Percentiles rank a stretch among this genome's conserved stretches.
Conservation (phyloP, 768 basidiomycete genomes). For the Tylopilus balloui region DNA sequence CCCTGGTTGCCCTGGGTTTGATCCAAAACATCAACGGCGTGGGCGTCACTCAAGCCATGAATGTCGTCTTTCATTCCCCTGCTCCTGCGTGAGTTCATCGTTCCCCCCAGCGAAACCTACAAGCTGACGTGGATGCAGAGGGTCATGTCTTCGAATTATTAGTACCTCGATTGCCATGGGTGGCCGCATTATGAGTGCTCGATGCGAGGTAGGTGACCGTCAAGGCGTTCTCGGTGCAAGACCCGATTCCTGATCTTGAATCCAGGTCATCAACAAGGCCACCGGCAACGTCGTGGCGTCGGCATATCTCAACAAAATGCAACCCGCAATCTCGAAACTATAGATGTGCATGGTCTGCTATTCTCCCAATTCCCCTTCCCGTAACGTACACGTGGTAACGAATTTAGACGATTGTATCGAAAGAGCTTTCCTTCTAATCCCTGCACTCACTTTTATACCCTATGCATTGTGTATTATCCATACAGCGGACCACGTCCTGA, state of each 20-base stretch:
- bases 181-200: constrained; percentile 63
- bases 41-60: constrained; percentile 71
- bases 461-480: constrained; percentile 21
- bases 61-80: constrained; percentile 65
- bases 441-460: constrained; percentile 17
- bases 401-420: constrained; percentile 25
- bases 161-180: constrained; percentile 65
- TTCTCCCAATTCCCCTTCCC: neutral
- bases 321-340: constrained; percentile 50
- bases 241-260: neutral
- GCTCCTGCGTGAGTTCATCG: constrained; percentile 48
- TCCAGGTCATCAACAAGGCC: constrained; percentile 55
- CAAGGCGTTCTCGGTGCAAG: neutral
- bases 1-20: constrained; percentile 62
- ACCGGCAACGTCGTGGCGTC: constrained; percentile 60
- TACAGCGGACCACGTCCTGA: constrained; percentile 1
- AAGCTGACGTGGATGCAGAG: constrained; percentile 36
- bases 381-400: constrained; percentile 11
- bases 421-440: constrained; percentile 13
- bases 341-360: constrained; percentile 23
- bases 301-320: constrained; percentile 70
- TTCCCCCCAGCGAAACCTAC: constrained; percentile 3
- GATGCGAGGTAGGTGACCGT: constrained; percentile 55
- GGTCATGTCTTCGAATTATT: constrained; percentile 52
- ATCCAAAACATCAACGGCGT: constrained; percentile 61